phyloP scores from a whole-genome alignment of 305 asterid genomes.

The Fraxinus sp. region DNA sequence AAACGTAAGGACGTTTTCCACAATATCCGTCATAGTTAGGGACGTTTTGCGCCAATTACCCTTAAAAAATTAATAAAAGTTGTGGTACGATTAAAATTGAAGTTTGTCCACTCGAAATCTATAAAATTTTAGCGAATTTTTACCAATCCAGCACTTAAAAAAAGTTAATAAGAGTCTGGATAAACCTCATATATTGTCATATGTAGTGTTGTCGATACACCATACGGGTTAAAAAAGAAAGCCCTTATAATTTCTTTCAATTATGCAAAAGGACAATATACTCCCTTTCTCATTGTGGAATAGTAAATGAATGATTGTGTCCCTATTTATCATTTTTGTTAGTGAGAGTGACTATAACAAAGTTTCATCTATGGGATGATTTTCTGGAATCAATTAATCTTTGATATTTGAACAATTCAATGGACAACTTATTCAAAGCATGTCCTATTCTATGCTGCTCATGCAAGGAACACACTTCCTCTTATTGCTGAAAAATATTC shows the following conservation, averaged over 20 bases:
- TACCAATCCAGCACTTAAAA: background rate
- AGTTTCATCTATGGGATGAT: background rate
- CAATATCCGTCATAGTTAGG: too few species aligned
- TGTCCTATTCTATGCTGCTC: conserved; percentile 20
- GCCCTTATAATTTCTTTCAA: conserved; percentile 1
- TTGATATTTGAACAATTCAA: conserved; percentile 9
- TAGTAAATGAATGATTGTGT: conserved; percentile 17
- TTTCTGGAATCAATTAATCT: background rate
- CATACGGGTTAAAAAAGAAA: conserved; percentile 7
- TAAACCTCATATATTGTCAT: background rate
- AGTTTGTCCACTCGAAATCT: background rate
- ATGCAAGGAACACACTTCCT: conserved; percentile 31
- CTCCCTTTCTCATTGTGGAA: background rate
- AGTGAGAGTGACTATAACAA: background rate
- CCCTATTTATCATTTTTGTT: background rate
- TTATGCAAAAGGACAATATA: conserved; percentile 16
- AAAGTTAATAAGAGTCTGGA: background rate
- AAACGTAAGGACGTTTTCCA: too few species aligned
- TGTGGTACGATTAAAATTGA: background rate
- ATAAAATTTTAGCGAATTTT: background rate
- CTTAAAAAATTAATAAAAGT: background rate
- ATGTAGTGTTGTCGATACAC: background rate
- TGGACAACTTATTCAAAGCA: background rate
- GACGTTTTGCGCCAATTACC: too few species aligned
- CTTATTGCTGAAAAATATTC: conserved; percentile 19